Percentiles rank a stretch among this genome's conserved stretches.
These are phyloP conservation scores for Diaporthe australafricana DNA, from an alignment of 2,329 filamentous ascomycete species.

Conservation along the genomic window DNA sequence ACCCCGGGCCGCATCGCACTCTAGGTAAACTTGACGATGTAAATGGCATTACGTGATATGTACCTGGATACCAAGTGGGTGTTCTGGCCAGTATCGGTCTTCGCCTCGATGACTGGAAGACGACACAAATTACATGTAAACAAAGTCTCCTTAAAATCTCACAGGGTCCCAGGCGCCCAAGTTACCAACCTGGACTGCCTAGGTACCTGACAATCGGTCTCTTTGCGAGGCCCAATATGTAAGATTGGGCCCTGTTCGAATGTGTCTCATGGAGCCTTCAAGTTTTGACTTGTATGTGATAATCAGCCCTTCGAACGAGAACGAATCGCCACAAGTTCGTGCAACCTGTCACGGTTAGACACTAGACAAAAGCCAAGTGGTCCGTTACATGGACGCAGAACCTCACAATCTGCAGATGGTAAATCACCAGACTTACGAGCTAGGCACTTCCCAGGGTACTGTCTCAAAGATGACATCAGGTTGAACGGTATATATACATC, in stretches of 20 bases:
- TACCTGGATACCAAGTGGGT: too few species aligned
- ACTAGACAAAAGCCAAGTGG: not conserved
- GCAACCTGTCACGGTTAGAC: not conserved
- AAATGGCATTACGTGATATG: too few species aligned
- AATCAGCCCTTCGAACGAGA: not conserved
- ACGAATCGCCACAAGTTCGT: not conserved
- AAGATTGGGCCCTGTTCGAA: not conserved
- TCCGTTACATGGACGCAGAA: rapidly evolving
- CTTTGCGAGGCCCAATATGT: not conserved
- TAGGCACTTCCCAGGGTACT: not conserved
- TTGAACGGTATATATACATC: not conserved
- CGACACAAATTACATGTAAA: too few species aligned
- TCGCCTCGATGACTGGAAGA: too few species aligned
- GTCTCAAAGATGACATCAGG: not conserved
- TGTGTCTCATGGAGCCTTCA: not conserved
- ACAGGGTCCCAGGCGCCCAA: too few species aligned
- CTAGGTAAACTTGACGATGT: too few species aligned
- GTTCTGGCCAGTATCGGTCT: too few species aligned
- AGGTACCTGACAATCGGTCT: too few species aligned
- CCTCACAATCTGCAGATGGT: rapidly evolving
- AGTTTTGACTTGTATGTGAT: not conserved
- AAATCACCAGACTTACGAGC: not conserved
- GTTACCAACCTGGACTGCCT: too few species aligned
- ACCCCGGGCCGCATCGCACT: too few species aligned
- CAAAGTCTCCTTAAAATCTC: too few species aligned